Percentiles rank a stretch among this genome's conserved stretches.
Conservation (phyloP, 768 basidiomycete species). For the Tricholoma saponaceum region DNA sequence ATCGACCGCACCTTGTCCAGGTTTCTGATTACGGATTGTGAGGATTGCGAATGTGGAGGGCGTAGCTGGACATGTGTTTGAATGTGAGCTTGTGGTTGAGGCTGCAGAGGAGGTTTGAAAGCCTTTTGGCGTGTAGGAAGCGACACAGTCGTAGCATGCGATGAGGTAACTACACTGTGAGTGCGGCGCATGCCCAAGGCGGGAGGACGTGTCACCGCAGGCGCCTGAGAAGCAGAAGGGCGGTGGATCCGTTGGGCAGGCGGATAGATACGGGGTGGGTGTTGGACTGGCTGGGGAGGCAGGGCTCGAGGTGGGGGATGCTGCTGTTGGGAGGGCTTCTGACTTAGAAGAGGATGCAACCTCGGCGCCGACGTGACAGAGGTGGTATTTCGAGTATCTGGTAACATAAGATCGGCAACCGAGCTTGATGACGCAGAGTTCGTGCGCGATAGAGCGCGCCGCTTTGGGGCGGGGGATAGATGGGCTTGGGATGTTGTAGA, state of each 20-base stretch:
- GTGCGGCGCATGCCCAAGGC: slow-evolving; percentile 37
- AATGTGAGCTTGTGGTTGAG: slow-evolving; percentile 17
- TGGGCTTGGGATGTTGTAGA: background rate
- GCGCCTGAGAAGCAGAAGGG: slow-evolving; percentile 12
- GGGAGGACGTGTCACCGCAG: slow-evolving; percentile 23
- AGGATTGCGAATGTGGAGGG: background rate
- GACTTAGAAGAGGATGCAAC: slow-evolving; percentile 14
- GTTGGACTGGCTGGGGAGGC: slow-evolving; percentile 1
- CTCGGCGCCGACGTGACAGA: slow-evolving; percentile 2
- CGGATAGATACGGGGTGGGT: slow-evolving; percentile 2
- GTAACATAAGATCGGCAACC: background rate
- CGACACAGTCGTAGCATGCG: background rate
- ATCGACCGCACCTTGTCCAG: background rate
- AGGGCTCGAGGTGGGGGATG: slow-evolving; percentile 6
- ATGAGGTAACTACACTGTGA: slow-evolving; percentile 15
- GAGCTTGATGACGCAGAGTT: background rate
- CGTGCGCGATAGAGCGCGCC: background rate
- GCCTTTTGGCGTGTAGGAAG: slow-evolving; percentile 29
- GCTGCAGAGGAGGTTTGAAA: slow-evolving; percentile 34
- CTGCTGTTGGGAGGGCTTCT: slow-evolving; percentile 4
- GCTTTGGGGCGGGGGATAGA: background rate
- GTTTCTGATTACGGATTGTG: background rate
- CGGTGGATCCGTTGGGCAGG: slow-evolving; percentile 5
- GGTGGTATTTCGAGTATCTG: background rate
- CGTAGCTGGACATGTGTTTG: background rate